Evolutionary conservation across 192 early-diverging fungal species (phyloP).

Genomic region (Coemansia sp.): DNA sequence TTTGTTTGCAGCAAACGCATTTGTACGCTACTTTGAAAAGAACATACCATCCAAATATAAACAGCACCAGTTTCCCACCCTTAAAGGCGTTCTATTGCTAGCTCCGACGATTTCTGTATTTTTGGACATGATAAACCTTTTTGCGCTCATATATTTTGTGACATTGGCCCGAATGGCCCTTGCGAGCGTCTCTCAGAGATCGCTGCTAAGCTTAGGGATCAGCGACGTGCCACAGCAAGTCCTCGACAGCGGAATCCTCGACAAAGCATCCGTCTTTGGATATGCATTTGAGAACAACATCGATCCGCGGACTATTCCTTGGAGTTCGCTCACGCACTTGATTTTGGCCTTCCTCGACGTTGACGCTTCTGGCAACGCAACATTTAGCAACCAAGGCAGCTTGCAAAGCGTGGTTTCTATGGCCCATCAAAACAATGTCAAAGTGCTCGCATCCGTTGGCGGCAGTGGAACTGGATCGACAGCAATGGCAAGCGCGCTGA

Average conservation of each 20-base stretch:
- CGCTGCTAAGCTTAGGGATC: background rate
- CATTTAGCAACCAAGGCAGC: conserved; percentile 11
- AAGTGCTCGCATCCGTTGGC: conserved; percentile 70
- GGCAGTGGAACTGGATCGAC: conserved; percentile 69
- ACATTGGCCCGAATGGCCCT: background rate
- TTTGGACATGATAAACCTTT: background rate
- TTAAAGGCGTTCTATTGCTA: background rate
- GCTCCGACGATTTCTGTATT: background rate
- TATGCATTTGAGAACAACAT: conserved; percentile 37
- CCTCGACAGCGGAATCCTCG: conserved; percentile 33
- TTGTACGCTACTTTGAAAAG: background rate
- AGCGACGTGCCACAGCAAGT: conserved; percentile 27
- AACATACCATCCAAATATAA: background rate
- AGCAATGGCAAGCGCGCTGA: conserved; percentile 58
- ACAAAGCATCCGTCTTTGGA: conserved; percentile 40
- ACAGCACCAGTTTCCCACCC: background rate
- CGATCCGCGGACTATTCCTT: conserved; percentile 42
- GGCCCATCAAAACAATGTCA: conserved; percentile 49
- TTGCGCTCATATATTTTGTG: background rate
- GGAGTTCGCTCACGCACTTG: conserved; percentile 62
- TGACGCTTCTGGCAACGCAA: conserved; percentile 23
- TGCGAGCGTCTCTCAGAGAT: background rate
- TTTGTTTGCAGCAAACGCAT: background rate
- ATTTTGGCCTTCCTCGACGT: conserved; percentile 61
- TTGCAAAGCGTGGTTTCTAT: conserved; percentile 18